Evolutionary conservation across 2,329 filamentous ascomycete species (phyloP).

Genomic region (Macrophomina pseudophaseolina): DNA sequence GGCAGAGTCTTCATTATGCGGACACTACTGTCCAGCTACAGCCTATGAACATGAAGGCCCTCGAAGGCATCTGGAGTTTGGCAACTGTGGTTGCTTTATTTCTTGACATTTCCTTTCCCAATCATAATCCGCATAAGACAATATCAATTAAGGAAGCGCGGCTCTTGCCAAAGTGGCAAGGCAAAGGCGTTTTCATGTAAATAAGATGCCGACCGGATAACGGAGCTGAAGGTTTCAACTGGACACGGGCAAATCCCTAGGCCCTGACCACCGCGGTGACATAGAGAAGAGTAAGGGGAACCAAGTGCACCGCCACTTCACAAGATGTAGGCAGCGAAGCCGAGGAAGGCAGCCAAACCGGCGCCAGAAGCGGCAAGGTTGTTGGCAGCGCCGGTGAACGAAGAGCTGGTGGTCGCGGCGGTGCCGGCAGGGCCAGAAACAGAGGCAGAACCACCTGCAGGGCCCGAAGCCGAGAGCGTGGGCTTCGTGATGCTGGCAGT

Average conservation of each 20-base stretch:
- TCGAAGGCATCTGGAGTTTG: neutral
- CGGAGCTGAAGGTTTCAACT: neutral
- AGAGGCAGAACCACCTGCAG: neutral
- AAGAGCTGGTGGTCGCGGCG: conserved; percentile 35
- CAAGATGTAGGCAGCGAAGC: conserved; percentile 51
- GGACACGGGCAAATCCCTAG: neutral
- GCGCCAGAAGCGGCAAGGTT: conserved; percentile 55
- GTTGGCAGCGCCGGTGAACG: conserved; percentile 59
- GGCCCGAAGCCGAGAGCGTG: neutral
- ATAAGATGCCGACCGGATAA: conserved; percentile 1
- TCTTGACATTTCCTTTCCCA: conserved; percentile 16
- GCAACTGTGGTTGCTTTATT: neutral
- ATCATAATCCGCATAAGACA: conserved; percentile 18
- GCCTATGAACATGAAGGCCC: conserved; percentile 2
- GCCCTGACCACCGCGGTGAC: conserved; percentile 18
- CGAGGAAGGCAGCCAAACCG: conserved; percentile 59
- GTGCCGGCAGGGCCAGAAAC: conserved; percentile 21
- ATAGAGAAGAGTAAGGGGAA: conserved; percentile 2
- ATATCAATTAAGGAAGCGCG: conserved; percentile 5
- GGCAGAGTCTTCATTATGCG: neutral
- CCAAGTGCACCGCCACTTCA: conserved; percentile 34
- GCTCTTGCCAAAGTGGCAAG: neutral
- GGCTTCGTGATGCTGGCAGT: conserved; percentile 26
- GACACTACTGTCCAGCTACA: neutral
- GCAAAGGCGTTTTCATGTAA: neutral